A percentile compares a stretch with the other conserved stretches of the same genome.
phyloP scores from a whole-genome alignment of 2,329 filamentous ascomycete species.

The Decorospora gaudefroyi region DNA sequence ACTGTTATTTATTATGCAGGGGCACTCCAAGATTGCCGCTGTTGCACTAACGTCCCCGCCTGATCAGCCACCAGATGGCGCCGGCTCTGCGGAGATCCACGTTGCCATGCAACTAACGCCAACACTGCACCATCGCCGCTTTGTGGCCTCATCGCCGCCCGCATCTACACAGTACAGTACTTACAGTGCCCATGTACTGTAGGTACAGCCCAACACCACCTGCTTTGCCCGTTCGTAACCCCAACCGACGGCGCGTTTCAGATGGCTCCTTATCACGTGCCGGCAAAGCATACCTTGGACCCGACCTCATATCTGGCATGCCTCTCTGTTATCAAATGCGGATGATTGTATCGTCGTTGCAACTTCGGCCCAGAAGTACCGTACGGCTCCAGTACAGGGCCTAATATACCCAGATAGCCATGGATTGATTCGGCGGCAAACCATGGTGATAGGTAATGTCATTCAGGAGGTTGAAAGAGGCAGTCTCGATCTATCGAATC shows the following conservation, averaged over 20 bases:
- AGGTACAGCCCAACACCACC: background rate
- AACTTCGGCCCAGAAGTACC: too few relatives aligned
- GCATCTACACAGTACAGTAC: background rate
- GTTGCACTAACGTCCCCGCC: conserved; percentile 13
- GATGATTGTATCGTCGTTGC: background rate
- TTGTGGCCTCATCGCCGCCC: background rate
- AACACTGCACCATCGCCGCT: background rate
- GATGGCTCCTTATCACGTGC: conserved; percentile 3
- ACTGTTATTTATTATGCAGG: conserved; percentile 14
- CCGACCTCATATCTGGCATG: background rate
- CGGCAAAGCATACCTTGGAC: background rate
- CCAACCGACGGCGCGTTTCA: conserved; percentile 14
- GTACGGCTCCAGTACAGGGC: too few relatives aligned
- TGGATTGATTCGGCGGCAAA: too few relatives aligned
- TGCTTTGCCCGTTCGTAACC: conserved; percentile 4
- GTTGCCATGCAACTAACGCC: conserved; percentile 14
- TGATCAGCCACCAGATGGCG: conserved; percentile 11
- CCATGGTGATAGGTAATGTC: too few relatives aligned
- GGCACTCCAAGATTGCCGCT: conserved; percentile 12
- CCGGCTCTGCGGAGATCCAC: conserved; percentile 18
- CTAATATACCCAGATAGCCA: too few relatives aligned
- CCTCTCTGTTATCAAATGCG: too few relatives aligned
- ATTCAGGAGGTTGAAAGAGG: too few relatives aligned
- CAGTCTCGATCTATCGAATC: too few relatives aligned
- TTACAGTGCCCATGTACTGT: background rate